Percentiles rank a stretch among this genome's conserved stretches.
These are phyloP conservation scores for Tagetes patula DNA, from an alignment of 129 eudicot species.

Conservation along the genomic window DNA sequence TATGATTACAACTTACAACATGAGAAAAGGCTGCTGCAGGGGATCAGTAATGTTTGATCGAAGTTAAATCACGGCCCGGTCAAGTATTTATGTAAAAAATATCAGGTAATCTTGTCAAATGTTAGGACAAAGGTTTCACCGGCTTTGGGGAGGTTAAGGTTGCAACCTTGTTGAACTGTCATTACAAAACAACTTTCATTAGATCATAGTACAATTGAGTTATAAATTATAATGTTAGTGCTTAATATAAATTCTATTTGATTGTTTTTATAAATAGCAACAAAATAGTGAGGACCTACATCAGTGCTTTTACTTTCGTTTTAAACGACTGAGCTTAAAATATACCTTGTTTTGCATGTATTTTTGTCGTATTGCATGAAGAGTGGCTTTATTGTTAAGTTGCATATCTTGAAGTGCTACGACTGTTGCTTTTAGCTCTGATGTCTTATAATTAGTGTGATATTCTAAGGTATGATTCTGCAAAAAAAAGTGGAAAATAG, in stretches of 20 bases:
- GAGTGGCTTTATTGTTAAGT: constrained; percentile 49
- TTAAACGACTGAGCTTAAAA: too few relatives aligned
- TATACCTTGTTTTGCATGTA: constrained; percentile 71
- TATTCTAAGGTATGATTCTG: constrained; percentile 88
- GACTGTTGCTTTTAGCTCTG: constrained; percentile 63
- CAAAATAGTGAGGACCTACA: neutral
- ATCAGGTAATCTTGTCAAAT: constrained; percentile 27
- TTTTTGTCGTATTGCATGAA: constrained; percentile 73
- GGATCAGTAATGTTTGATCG: constrained; percentile 10
- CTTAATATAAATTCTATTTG: neutral
- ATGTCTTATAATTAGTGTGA: constrained; percentile 58
- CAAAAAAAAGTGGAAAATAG: constrained; percentile 23
- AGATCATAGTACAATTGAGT: neutral
- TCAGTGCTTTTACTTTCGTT: neutral
- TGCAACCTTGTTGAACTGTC: constrained; percentile 84
- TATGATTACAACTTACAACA: constrained; percentile 36
- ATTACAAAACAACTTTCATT: constrained; percentile 24
- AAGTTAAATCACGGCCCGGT: constrained; percentile 28
- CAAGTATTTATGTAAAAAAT: constrained; percentile 29
- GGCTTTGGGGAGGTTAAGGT: constrained; percentile 45
- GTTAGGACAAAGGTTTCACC: constrained; percentile 48
- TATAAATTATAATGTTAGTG: neutral
- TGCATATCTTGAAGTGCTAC: constrained; percentile 71
- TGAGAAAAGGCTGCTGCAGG: constrained; percentile 16
- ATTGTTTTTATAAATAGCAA: neutral